These are phyloP conservation scores for Perkinsus marinus DNA, from an alignment of 169 alveolate genomes.

Conservation along the genomic window DNA sequence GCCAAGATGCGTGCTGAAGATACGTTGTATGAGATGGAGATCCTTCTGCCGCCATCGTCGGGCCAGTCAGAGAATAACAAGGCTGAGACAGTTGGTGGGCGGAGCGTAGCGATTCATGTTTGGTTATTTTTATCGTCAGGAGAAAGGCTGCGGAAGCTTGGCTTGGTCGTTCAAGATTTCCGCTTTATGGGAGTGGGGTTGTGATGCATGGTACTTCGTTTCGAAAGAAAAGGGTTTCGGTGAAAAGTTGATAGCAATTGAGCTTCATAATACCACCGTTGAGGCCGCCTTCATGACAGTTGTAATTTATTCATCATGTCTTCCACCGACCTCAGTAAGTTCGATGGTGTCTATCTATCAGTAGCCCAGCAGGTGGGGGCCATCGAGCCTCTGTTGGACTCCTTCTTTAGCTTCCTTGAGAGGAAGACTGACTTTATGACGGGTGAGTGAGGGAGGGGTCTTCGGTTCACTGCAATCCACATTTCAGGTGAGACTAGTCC, in stretches of 20 bases:
- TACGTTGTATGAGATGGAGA: background rate
- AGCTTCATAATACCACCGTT: background rate
- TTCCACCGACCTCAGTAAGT: background rate
- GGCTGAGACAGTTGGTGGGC: background rate
- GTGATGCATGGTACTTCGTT: background rate
- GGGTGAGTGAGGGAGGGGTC: constrained; percentile 41
- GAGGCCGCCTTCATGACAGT: too few relatives aligned
- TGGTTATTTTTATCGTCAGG: background rate
- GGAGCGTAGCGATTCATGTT: background rate
- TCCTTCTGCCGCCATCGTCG: background rate
- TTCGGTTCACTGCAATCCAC: background rate
- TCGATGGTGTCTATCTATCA: constrained; percentile 28
- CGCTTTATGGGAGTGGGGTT: background rate
- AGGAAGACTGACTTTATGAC: constrained; percentile 87
- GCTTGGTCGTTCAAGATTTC: background rate
- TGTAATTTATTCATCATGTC: background rate
- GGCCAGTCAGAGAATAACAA: background rate
- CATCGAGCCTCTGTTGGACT: constrained; percentile 74
- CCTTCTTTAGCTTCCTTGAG: constrained; percentile 80
- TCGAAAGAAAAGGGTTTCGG: background rate
- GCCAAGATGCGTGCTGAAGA: background rate
- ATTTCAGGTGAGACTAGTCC: background rate
- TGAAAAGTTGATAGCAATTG: background rate
- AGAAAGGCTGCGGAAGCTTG: background rate
- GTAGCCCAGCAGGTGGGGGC: constrained; percentile 68